Percentiles rank a stretch among this genome's conserved stretches.
Evolutionary conservation across 1,284 basidiomycete genomes (phyloP).

Genomic region (Cutaneotrichosporon arboriforme): DNA sequence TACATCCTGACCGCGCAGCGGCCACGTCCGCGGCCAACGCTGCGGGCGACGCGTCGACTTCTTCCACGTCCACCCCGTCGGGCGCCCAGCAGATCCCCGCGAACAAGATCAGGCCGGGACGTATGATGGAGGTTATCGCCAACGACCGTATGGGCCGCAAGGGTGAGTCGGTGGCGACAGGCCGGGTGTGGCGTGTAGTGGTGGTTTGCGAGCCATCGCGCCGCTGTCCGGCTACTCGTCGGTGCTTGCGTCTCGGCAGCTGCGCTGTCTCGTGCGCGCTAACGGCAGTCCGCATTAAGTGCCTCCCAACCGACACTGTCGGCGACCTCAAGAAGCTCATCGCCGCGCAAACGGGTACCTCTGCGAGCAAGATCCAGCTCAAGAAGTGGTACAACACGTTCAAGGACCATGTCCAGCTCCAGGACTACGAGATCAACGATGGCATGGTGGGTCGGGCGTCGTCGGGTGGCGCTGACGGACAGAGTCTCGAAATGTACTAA

Average conservation of each 20-base stretch:
- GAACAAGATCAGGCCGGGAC: constrained; percentile 18
- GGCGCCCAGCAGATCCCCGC: constrained; percentile 4
- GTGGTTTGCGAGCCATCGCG: no score
- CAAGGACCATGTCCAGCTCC: constrained; percentile 89
- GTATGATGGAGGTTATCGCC: constrained; percentile 75
- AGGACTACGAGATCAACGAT: constrained; percentile 91
- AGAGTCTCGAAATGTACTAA: constrained; percentile 83
- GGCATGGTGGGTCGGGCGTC: constrained; percentile 58
- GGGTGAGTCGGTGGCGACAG: constrained; percentile 58
- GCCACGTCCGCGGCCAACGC: not conserved
- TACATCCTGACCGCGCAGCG: not conserved
- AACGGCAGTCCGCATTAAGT: constrained; percentile 78
- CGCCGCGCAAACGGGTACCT: constrained; percentile 90
- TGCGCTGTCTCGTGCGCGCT: no score
- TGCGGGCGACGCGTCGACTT: not conserved
- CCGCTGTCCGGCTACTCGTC: no score
- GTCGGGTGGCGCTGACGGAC: constrained; percentile 13
- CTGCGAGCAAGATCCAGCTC: constrained; percentile 75
- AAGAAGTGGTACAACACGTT: constrained; percentile 97
- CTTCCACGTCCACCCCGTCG: no score
- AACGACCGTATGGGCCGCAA: constrained; percentile 95
- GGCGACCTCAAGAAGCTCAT: constrained; percentile 96
- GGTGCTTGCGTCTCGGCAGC: no score
- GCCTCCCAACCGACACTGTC: constrained; percentile 89
- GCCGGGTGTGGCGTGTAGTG: no score